Evolutionary conservation across 2,329 filamentous ascomycete genomes (phyloP), one percentile per base, ranked within the genome.

Genomic region (Chalaropsis thielavioides): DNA sequence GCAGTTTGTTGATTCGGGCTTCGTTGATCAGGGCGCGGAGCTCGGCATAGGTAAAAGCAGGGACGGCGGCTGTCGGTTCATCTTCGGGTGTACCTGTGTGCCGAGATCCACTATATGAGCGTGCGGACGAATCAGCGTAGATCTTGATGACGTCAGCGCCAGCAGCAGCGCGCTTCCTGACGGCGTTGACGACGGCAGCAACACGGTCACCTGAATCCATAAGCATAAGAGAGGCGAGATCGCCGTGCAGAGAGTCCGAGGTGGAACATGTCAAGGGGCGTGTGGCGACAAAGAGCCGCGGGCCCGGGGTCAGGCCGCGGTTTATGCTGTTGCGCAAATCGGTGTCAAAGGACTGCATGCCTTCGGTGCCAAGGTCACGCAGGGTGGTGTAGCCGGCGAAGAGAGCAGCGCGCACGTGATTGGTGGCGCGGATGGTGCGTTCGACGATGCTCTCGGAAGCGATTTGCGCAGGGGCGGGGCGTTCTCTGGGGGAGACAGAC

Each of bases 321-420:
- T 80, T 80, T 69, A 83, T 77, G 41, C 77, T 76, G 70, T 83
- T 79, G 10, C 81, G 76, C 2, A 83, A 71, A 64, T 77, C 77
- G 46, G 76, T 76, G 70, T 83, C 81, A 35, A 76, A 76, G 44
- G 78, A 76, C 35, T 75, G 73, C 67, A 82, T 75, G 0, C 76
- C 76, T 69, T 83, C 81, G 2, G 79, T 80, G 15, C 81, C 80
- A 0, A 83, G 75, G 70, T 83, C 81, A 54, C 81, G 75, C 70
- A 82, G 83, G 1, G 81, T 83, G 0, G 81, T 85, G 73, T 80
- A 84, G 6, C 82, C 83, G 0, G 82, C 80, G 22, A 80, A 72
- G 10, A 85, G 74, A 1, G 80, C 81, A 0, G 76, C 74, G 56
- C 78, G 78, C 67, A 76, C 77, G 68, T 83, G 78, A 67, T 82